Base-by-base conservation (phyloP, 768 basidiomycete species). In the Sarcodon sp. region DNA sequence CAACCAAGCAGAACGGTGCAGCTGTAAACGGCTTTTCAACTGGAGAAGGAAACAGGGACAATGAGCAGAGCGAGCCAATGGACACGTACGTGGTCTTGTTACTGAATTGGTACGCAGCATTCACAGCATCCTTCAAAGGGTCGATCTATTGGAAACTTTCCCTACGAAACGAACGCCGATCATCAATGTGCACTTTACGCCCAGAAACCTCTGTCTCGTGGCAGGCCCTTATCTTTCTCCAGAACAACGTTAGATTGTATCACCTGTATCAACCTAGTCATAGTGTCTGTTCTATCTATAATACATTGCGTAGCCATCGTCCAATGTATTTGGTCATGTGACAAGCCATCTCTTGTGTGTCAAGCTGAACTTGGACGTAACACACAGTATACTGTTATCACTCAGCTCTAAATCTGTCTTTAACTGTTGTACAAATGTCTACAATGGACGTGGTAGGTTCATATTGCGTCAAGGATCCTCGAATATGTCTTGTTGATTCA, bases 81-180 rank as follows among this genome's bases (percentile, higher is more conserved):
- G 86, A 87, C 58, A 89, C 86, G 89, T 91, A 62, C 55, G 87
- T 69, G 32, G 6, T 27, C 8, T 41, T 13, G 39, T 9, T 13
- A 16, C 4, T 13, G 15, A 13, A 15, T 27, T 41, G 16, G 8
- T 2, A 8, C 16, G 7, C 13, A 9, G 16, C 39, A 44, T 51
- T 41, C 44, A 21, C 33, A 44, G 27, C 51, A 53, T 47, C 52
- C 50, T 50, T 46, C 33, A 33, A 46, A 35, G 37, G 43, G 69
- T 73, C 15, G 94, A 98, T 60, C 71, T 98, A 31, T 64, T 98
- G 2, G 75, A 87, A 2, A 93, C 93, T 0, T 96, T 91, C 61
- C 87, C 87, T 6, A 99, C 96, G 32, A 99, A 98, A 69, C 77
- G 92, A 47, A 98, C 96, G 27, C 93, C 96, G 1, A 77, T 98